These are phyloP conservation scores for Fusarium newnesense DNA, from an alignment of 2,329 filamentous ascomycete species.

Conservation along the genomic window DNA sequence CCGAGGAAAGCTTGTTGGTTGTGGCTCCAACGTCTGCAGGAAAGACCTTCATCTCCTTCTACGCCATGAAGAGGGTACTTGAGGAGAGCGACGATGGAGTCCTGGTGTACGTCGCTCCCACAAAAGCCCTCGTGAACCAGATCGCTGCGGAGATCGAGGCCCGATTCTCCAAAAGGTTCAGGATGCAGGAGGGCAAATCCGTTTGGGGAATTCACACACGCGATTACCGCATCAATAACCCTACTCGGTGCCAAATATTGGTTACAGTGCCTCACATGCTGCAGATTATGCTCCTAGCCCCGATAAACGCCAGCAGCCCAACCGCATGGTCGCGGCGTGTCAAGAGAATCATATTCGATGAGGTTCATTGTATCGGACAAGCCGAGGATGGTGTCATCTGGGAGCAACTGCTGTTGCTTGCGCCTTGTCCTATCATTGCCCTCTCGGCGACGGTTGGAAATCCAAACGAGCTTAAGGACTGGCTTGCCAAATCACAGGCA, in stretches of 20 bases:
- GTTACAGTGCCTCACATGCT: conserved; percentile 83
- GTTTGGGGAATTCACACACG: conserved; percentile 84
- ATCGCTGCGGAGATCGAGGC: conserved; percentile 84
- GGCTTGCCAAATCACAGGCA: conserved; percentile 73
- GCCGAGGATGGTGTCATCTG: conserved; percentile 80
- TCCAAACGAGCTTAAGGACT: conserved; percentile 73
- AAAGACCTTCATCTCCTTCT: conserved; percentile 88
- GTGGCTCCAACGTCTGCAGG: conserved; percentile 82
- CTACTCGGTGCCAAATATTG: conserved; percentile 77
- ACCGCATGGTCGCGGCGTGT: conserved; percentile 72
- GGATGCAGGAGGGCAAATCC: conserved; percentile 67
- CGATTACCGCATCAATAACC: conserved; percentile 80
- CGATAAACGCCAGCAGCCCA: conserved; percentile 58
- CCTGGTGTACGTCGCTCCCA: conserved; percentile 83
- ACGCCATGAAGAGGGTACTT: conserved; percentile 82
- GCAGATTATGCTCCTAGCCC: conserved; percentile 79
- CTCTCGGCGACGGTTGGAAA: conserved; percentile 85
- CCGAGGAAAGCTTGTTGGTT: conserved; percentile 75
- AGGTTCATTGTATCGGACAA: conserved; percentile 83
- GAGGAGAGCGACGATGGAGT: conserved; percentile 74
- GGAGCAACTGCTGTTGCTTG: conserved; percentile 80
- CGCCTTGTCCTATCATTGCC: conserved; percentile 81
- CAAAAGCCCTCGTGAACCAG: conserved; percentile 85
- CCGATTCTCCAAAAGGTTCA: conserved; percentile 75
- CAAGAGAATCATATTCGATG: conserved; percentile 83